Percentiles rank a stretch among this genome's conserved stretches.
Conservation (phyloP, 2,329 filamentous ascomycete species). For the Aureobasidium musti region DNA sequence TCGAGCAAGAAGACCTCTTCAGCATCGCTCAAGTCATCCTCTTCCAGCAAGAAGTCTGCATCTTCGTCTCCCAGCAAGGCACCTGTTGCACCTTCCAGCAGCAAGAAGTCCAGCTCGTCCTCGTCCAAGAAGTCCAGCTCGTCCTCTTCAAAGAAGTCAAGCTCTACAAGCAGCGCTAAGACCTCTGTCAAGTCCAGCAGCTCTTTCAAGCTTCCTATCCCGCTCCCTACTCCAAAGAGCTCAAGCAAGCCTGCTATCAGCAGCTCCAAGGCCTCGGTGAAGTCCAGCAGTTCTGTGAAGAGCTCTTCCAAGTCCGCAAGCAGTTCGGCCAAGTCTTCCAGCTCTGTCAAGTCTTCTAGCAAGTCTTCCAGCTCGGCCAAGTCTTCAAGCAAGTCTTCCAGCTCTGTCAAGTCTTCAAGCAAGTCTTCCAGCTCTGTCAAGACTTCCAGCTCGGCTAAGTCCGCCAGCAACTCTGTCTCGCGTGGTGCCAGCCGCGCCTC, state of each 20-base stretch:
- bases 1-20: constrained; percentile 8
- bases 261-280: constrained; percentile 1
- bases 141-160: background rate
- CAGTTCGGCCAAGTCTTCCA: background rate
- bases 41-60: background rate
- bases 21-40: background rate
- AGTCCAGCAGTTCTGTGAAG: constrained; percentile 4
- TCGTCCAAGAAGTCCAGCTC: background rate
- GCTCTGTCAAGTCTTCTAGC: background rate
- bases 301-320: background rate
- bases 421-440: background rate
- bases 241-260: constrained; percentile 11
- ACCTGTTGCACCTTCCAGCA: background rate
- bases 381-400: background rate
- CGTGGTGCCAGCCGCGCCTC: background rate
- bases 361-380: background rate
- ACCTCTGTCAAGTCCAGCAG: constrained; percentile 2
- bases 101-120: constrained; percentile 10
- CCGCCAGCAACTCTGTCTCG: background rate
- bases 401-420: constrained; percentile 4
- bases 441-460: background rate
- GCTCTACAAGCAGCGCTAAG: constrained; percentile 2
- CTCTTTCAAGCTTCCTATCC: constrained; percentile 4
- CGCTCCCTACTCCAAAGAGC: background rate
- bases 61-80: background rate